Evolutionary conservation across 2,329 filamentous ascomycete genomes (phyloP).

Genomic region (Aureobasidium mangrovei): DNA sequence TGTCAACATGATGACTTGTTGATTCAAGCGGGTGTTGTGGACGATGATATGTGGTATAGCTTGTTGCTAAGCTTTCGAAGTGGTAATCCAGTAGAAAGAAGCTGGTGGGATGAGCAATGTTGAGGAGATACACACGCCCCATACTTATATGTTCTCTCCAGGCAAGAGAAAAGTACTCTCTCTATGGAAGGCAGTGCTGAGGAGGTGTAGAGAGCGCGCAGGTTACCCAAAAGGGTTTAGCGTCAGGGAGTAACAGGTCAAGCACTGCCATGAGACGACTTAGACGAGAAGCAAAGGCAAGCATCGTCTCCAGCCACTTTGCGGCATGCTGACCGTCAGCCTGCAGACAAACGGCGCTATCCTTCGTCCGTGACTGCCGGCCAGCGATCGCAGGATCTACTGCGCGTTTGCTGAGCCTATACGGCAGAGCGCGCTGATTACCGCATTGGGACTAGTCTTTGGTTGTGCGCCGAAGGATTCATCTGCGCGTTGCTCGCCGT

Average conservation of each 20-base stretch:
- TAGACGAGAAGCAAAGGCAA: background rate
- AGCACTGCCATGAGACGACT: background rate
- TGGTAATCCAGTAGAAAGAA: too few species aligned
- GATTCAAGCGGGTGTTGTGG: background rate
- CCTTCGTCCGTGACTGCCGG: too few species aligned
- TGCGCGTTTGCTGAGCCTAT: background rate
- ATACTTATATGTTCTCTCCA: too few species aligned
- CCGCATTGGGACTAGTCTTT: background rate
- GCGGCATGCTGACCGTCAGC: too few species aligned
- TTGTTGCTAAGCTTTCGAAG: too few species aligned
- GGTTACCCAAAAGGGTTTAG: background rate
- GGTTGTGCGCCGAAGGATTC: constrained; percentile 2
- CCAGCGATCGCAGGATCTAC: too few species aligned
- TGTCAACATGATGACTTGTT: background rate
- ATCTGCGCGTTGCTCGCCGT: background rate
- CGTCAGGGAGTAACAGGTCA: background rate
- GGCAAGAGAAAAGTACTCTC: too few species aligned
- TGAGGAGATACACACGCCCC: too few species aligned
- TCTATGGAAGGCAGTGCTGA: background rate
- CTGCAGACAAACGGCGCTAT: too few species aligned
- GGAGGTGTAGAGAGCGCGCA: background rate
- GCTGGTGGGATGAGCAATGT: too few species aligned
- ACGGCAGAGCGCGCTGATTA: background rate
- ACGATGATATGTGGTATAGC: too few species aligned
- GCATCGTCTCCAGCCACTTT: background rate